Conservation (phyloP, 306 rosid genomes). For the Spatholobus suberectus region DNA sequence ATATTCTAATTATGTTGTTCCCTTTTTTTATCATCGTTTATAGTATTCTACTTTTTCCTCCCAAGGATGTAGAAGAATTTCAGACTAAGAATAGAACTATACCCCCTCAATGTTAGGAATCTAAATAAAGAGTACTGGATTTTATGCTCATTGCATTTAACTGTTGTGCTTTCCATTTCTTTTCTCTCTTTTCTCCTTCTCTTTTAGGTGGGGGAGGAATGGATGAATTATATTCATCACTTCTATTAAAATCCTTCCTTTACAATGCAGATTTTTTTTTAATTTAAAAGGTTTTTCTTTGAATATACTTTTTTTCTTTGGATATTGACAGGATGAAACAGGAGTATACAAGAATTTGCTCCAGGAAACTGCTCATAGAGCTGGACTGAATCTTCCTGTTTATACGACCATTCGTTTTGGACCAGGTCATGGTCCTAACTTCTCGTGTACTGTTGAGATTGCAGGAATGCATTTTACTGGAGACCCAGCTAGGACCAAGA, state of each 20-base stretch:
- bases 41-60: background rate
- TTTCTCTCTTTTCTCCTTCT: background rate
- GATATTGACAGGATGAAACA: conserved; percentile 66
- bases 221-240: conserved; percentile 24
- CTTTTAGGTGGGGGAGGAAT: background rate
- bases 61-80: background rate
- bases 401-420: conserved; percentile 74
- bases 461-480: conserved; percentile 79
- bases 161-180: background rate
- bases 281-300: background rate
- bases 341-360: conserved; percentile 92
- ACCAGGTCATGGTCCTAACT: conserved; percentile 68
- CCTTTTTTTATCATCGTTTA: background rate
- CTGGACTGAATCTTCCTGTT: conserved; percentile 82
- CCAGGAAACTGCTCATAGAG: conserved; percentile 91
- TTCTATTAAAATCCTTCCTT: background rate
- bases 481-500: conserved; percentile 75
- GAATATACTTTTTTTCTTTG: background rate
- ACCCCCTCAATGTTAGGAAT: background rate
- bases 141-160: conserved; percentile 8
- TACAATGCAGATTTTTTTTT: background rate
- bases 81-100: conserved; percentile 13
- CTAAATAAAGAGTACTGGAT: conserved; percentile 8
- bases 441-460: conserved; percentile 79
- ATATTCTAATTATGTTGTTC: background rate